Conservation (phyloP, 805 yeast genomes). For the Candida multigemmis region DNA sequence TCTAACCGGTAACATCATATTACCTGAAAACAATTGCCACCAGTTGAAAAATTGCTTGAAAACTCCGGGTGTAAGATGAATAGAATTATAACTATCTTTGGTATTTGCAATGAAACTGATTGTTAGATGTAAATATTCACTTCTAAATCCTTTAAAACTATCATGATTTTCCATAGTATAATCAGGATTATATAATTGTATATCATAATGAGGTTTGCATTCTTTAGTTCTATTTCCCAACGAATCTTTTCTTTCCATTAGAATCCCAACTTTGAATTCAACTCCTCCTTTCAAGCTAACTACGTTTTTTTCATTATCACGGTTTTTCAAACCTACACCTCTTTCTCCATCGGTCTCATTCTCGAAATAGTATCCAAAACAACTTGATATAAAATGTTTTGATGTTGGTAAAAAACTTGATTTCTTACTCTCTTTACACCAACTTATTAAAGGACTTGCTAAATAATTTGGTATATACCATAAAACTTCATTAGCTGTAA, state of each 20-base stretch:
- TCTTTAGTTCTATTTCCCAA: slow-evolving; percentile 28
- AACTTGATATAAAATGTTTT: slow-evolving; percentile 32
- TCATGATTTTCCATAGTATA: slow-evolving; percentile 31
- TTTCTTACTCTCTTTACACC: slow-evolving; percentile 45
- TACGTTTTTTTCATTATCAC: slow-evolving; percentile 38
- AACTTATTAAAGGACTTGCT: slow-evolving; percentile 38
- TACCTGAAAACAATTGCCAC: slow-evolving; percentile 84
- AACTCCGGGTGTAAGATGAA: slow-evolving; percentile 67
- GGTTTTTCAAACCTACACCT: slow-evolving; percentile 2
- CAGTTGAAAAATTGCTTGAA: slow-evolving; percentile 65
- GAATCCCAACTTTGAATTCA: slow-evolving; percentile 46
- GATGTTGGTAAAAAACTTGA: slow-evolving; percentile 39
- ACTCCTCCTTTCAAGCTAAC: slow-evolving; percentile 56
- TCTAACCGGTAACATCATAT: slow-evolving; percentile 70
- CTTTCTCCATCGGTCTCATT: slow-evolving; percentile 6
- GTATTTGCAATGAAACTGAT: slow-evolving; percentile 27
- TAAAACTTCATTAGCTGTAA: slow-evolving; percentile 50
- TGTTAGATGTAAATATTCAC: slow-evolving; percentile 31
- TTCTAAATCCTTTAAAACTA: slow-evolving; percentile 31
- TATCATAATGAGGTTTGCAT: slow-evolving; percentile 53
- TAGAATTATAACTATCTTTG: slow-evolving; percentile 47
- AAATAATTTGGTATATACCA: slow-evolving; percentile 75
- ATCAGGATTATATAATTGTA: slow-evolving; percentile 48
- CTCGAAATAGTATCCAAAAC: slow-evolving; percentile 41
- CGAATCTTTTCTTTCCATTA: slow-evolving; percentile 37